Base-by-base conservation (phyloP, 495 filamentous ascomycete genomes). In the Penicillium arizonense region DNA sequence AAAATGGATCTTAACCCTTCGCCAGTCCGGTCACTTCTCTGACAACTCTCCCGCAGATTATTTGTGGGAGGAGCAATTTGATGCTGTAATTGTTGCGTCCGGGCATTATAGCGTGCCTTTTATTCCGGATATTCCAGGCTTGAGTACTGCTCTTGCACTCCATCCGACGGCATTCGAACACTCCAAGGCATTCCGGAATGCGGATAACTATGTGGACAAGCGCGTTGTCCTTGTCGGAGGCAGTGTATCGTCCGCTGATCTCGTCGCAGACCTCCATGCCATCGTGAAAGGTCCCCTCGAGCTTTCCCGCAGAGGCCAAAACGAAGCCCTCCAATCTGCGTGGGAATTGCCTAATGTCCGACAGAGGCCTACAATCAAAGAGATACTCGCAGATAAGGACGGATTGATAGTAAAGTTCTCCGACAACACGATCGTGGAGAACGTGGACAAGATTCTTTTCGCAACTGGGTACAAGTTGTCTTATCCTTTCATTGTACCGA, bases 21-120 rank as follows among this genome's bases (percentile, higher is more conserved):
- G 67, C 2, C 58, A 61, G 39, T 52, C 54, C 0, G 60, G 52
- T 2, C 61, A 63, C 16, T 33, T 53, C 2, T 44, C 53, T 12
- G 42, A 48, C 3, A 40, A 38, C 3, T 34, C 51, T 2, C 34
- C 44, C 4, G 48, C 39, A 4, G 65, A 70, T 28, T 62, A 68
- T 54, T 68, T 64, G 67, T 70, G 67, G 64, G 39, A 62, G 20
- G 67, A 70, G 49, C 48, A 59, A 2, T 68, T 65, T 58, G 89
- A 93, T 67, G 90, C 87, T 7, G 82, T 93, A 0, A 76, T 91
- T 3, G 81, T 91, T 14, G 88, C 88, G 2, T 86, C 77, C 21
- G 90, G 90, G 0, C 89, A 95, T 63, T 91, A 89, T 62, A 77
- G 78, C 14, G 79, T 85, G 3, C 84, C 84, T 0, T 81, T 77